Percentiles rank a stretch among this genome's conserved stretches.
Conservation (phyloP, 352 stramenopile species). For the Thalassiosira hispida region DNA sequence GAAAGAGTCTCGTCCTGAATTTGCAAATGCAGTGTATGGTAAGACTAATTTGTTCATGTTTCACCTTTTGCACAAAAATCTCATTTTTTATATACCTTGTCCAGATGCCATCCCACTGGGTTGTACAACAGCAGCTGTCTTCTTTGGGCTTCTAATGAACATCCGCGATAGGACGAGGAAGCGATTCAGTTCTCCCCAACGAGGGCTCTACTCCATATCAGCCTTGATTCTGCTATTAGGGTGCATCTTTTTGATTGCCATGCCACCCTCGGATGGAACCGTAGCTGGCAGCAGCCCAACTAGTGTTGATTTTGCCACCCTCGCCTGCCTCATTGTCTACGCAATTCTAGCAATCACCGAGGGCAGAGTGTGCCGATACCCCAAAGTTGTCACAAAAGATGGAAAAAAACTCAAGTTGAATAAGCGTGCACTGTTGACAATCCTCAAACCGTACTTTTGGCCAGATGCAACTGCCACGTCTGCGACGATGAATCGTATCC, state of each 20-base stretch:
- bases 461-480: conserved; percentile 76
- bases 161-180: conserved; percentile 48
- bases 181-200: conserved; percentile 41
- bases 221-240: conserved; percentile 47
- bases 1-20: conserved; percentile 7
- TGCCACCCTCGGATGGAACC: conserved; percentile 25
- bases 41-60: too few species aligned
- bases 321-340: conserved; percentile 48
- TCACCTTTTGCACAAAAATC: too few species aligned
- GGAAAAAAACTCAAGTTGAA: conserved; percentile 56
- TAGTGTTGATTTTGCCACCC: conserved; percentile 25
- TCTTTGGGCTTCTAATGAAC: conserved; percentile 43
- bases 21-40: conserved; percentile 47
- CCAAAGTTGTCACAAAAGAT: conserved; percentile 28
- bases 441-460: conserved; percentile 88
- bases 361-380: conserved; percentile 42
- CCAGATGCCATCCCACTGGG: conserved; percentile 45
- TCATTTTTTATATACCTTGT: too few species aligned
- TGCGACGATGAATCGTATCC: conserved; percentile 78
- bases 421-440: conserved; percentile 54
- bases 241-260: conserved; percentile 48
- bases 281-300: conserved; percentile 12
- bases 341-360: conserved; percentile 49
- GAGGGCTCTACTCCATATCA: conserved; percentile 41
- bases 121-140: conserved; percentile 30